Base-by-base conservation (phyloP, 768 basidiomycete genomes). In the Pleurotus pulmonarius region DNA sequence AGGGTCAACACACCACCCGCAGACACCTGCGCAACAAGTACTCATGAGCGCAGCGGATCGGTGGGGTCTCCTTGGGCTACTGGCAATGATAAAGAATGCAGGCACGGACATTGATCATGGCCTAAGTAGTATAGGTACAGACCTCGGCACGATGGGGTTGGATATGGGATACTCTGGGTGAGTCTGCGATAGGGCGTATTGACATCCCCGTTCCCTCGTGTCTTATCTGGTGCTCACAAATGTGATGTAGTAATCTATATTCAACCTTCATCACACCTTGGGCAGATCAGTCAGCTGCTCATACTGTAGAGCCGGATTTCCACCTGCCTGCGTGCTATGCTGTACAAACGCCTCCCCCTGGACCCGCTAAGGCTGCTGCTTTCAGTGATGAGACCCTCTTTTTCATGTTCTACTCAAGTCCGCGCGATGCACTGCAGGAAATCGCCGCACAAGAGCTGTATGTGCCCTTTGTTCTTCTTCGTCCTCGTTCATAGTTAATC, bases 381-480 rank as follows among this genome's bases (percentile, higher is more conserved):
- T 96, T 98, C 73, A 90, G 88, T 70, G 95, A 98, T 70, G 95
- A 98, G 73, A 97, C 95, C 13, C 75, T 98, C 24, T 97, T 98
- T 73, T 96, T 92, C 80, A 94, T 96, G 85, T 98, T 98, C 79
- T 98, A 98, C 74, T 86, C 92, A 56, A 87, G 85, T 71, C 93
- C 95, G 56, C 78, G 91, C 65, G 95, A 98, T 74, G 87, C 88
- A 40, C 75, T 96, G 55, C 95, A 98, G 70, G 94, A 98, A 72
- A 83, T 94, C 49, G 95, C 95, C 13, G 94, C 93, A 46, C 90
- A 93, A 69, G 95, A 98, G 76, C 77, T 98, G 93, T 96, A 73
- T 71, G 92, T 86, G 29, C 0, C 29, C 29, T 34, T 11, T 34
- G 29, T 34, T 34, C 29, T 9, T 34, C 8, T 34, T 34, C 29